These are phyloP conservation scores for Komagataea norvegica DNA, from an alignment of 1,139 yeast species.

Conservation along the genomic window DNA sequence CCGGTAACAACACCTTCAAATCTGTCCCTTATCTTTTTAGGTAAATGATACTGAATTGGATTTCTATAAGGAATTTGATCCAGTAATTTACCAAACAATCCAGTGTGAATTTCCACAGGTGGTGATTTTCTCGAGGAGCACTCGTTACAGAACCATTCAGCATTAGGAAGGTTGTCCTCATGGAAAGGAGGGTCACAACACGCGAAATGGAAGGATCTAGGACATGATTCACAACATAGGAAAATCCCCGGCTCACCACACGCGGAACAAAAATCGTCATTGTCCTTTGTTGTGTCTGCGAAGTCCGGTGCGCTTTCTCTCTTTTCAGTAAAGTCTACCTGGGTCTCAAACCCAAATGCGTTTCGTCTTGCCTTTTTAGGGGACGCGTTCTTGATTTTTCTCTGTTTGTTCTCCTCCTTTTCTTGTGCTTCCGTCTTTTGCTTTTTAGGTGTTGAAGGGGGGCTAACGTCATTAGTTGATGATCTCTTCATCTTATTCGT, in stretches of 20 bases:
- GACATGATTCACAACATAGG: conserved; percentile 91
- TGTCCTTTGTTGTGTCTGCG: conserved; percentile 31
- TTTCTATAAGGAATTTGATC: conserved; percentile 54
- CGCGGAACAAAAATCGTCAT: conserved; percentile 84
- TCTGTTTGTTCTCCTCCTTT: conserved; percentile 12
- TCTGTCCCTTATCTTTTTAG: conserved; percentile 62
- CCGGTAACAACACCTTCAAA: conserved; percentile 72
- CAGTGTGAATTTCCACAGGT: conserved; percentile 24
- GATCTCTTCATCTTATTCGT: not conserved
- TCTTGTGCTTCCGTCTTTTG: not conserved
- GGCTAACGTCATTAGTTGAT: not conserved
- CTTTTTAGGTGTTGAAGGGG: conserved; percentile 3
- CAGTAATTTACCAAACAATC: conserved; percentile 60
- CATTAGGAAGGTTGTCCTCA: conserved; percentile 71
- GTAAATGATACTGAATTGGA: conserved; percentile 71
- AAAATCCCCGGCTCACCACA: conserved; percentile 89
- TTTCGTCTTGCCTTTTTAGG: conserved; percentile 28
- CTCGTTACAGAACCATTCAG: conserved; percentile 84
- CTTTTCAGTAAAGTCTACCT: conserved; percentile 23
- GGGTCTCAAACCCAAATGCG: conserved; percentile 29
- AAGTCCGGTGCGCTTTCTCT: conserved; percentile 24
- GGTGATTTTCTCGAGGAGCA: conserved; percentile 43
- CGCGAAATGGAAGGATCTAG: conserved; percentile 83
- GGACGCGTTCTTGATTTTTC: conserved; percentile 26
- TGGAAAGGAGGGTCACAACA: conserved; percentile 91